phyloP scores from a whole-genome alignment of 495 filamentous ascomycete species.

The Friedmanniomyces endolithicus region DNA sequence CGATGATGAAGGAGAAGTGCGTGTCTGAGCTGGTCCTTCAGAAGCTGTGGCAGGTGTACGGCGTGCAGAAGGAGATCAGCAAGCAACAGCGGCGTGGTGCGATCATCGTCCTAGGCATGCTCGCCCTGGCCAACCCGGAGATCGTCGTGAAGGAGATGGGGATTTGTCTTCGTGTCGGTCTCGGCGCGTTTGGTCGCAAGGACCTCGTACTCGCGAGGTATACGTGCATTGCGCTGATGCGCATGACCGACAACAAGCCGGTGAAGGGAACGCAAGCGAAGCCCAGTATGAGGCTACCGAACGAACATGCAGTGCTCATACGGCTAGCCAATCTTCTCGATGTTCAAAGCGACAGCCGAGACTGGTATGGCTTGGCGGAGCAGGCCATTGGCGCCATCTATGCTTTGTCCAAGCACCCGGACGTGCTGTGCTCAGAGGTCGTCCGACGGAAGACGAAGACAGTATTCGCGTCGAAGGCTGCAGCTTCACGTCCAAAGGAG shows the following conservation, averaged over 20 bases:
- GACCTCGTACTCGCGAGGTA: constrained; percentile 87
- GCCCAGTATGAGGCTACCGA: constrained; percentile 63
- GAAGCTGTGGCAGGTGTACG: constrained; percentile 96
- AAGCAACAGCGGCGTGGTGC: constrained; percentile 81
- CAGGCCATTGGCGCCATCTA: constrained; percentile 96
- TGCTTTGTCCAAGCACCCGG: constrained; percentile 83
- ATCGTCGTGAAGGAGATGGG: constrained; percentile 91
- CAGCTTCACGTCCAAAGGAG: constrained; percentile 29
- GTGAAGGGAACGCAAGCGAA: constrained; percentile 39
- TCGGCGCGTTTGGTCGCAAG: constrained; percentile 63
- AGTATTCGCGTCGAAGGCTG: constrained; percentile 45
- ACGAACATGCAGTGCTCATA: constrained; percentile 76
- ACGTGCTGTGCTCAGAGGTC: constrained; percentile 85
- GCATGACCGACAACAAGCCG: constrained; percentile 63
- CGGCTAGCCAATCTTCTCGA: constrained; percentile 76
- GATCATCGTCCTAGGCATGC: constrained; percentile 95
- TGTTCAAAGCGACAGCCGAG: constrained; percentile 72
- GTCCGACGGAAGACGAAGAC: constrained; percentile 72
- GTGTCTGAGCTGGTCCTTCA: constrained; percentile 75
- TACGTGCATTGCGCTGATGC: constrained; percentile 80
- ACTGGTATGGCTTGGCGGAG: constrained; percentile 94
- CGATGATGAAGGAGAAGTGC: constrained; percentile 90
- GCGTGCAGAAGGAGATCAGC: constrained; percentile 87
- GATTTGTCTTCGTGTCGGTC: constrained; percentile 78
- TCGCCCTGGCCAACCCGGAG: constrained; percentile 81